A percentile compares a stretch with the other conserved stretches of the same genome.
These are phyloP conservation scores for Prunus fruticosa DNA, from an alignment of 306 rosid species.

Conservation along the genomic window DNA sequence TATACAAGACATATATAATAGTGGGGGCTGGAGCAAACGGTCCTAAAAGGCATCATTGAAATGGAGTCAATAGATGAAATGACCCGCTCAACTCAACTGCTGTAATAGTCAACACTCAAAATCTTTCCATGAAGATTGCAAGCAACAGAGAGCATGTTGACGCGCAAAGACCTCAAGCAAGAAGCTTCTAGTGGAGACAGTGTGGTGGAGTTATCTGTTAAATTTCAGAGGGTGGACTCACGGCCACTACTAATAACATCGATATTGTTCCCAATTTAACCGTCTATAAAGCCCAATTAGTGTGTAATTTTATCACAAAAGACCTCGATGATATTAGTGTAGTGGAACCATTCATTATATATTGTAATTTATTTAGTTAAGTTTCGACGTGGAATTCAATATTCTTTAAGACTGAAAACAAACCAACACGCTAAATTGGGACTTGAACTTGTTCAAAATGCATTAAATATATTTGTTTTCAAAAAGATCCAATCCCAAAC, in stretches of 20 bases:
- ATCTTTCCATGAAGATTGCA: neutral
- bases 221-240: no score
- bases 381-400: neutral
- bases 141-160: neutral
- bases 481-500: constrained; percentile 25
- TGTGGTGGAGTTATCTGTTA: neutral
- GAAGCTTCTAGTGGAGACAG: constrained; percentile 26
- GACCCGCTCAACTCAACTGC: neutral
- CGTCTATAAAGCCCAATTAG: no score
- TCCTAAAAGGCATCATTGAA: constrained; percentile 20
- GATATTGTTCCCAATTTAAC: no score
- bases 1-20: neutral
- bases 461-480: constrained; percentile 16
- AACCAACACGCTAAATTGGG: constrained; percentile 7
- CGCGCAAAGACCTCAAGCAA: neutral
- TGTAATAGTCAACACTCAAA: neutral
- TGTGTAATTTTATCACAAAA: no score
- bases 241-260: no score
- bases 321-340: no score
- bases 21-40: constrained; percentile 16
- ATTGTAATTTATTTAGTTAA: no score
- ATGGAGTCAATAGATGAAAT: neutral
- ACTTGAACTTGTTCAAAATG: neutral
- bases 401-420: neutral
- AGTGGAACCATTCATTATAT: no score